Evolutionary conservation across 495 filamentous ascomycete species (phyloP), one percentile per base, ranked within the genome.

Genomic region (Penicillium psychrofluorescens): DNA sequence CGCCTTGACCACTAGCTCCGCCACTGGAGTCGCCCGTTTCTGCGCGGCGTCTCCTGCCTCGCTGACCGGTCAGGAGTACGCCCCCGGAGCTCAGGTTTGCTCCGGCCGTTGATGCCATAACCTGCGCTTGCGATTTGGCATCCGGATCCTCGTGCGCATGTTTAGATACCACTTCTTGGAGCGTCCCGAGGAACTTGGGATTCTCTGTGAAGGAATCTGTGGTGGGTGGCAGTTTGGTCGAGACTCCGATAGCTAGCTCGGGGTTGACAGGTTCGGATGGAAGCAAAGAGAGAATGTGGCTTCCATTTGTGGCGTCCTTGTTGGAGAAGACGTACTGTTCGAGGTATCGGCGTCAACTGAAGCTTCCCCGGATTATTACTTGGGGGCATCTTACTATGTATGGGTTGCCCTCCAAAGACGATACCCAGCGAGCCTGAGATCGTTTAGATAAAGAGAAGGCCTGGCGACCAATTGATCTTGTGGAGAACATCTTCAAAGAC

Each of bases 1-100:
- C 90, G 16, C 90, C 90, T 55, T 94, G 87, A 2, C 73, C 76
- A 54, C 83, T 92, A 2, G 88, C 88, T 29, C 83, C 86, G 7
- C 88, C 84, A 9, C 81, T 83, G 1, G 83, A 86, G 45, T 75
- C 74, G 38, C 66, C 76, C 3, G 61, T 67, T 12, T 55, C 53
- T 6, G 68, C 66, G 34, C 68, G 74, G 8, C 59, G 55, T 52
- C 52, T 62, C 8, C 46, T 50, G 11, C 46, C 39, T 0, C 63
- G 70, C 40, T 70, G 64, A 14, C 61, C 58, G 6, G 77, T 66
- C 53, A 84, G 76, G 49, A 88, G 75, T 22, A 76, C 76, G 6
- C 83, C 85, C 6, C 80, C 81, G 8, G 72, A 76, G 35, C 78
- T 82, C 15, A 90, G 68, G 30, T 75, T 80, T 28, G 85, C 78